Base-by-base conservation (phyloP, 371 early-diverging fungal genomes). In the Globomyces sp. region DNA sequence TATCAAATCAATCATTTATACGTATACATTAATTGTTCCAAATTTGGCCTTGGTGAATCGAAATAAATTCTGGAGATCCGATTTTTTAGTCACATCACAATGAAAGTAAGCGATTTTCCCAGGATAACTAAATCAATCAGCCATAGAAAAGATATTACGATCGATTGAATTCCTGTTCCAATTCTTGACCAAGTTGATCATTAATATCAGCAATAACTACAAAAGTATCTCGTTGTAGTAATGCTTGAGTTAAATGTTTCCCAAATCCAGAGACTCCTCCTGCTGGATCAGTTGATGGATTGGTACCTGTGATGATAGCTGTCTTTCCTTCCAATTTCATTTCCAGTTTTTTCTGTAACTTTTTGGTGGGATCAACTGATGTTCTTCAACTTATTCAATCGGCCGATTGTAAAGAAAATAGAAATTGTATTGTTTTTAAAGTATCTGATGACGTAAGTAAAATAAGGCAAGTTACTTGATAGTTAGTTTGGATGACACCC, bases 261-360 rank as follows among this genome's bases (percentile, higher is more conserved):
- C 58, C 58, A 41, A 58, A 58, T 41, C 58, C 58, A 41, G 58
- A 58, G 24, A 45, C 41, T 34, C 44, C 58, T 55, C 55, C 55
- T 55, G 4, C 6, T 55, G 40, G 24, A 24, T 24, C 24, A 24
- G 24, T 24, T 55, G 34, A 55, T 36, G 34, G 4, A 10, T 39
- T 3, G 1, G 70, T 86, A 24, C 88, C 88, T 0, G 90, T 90
- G 55, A 90, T 80, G 52, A 90, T 76, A 0, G 83, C 87, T 1
- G 88, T 84, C 66, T 86, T 87, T 57, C 24, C 24, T 24, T 24
- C 24, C 24, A 24, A 24, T 24, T 24, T 24, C 24, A 24, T 24
- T 24, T 24, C 24, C 24, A 24, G 24, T 24, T 24, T 24, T 24
- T 24, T 24, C 24, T 24, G 24, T 24, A 24, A 24, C 24, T 24